Evolutionary conservation across 257 asterid species (phyloP).

Genomic region (Voacanga thouarsii): DNA sequence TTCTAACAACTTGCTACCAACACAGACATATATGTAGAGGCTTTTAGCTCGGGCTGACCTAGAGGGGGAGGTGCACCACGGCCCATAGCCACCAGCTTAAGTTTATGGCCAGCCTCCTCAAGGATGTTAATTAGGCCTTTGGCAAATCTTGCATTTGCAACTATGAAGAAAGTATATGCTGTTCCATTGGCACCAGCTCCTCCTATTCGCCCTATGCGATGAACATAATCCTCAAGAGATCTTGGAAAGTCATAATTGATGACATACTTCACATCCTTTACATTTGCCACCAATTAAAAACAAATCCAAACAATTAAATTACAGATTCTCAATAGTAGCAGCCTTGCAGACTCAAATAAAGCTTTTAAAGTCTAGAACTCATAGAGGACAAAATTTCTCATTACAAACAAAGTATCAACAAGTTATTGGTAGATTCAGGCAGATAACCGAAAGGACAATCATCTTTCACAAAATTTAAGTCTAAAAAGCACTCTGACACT

Average conservation of each 20-base stretch:
- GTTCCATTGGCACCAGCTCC: conserved; percentile 99
- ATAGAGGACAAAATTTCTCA: background rate
- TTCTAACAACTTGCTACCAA: background rate
- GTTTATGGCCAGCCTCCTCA: conserved; percentile 94
- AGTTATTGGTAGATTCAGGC: background rate
- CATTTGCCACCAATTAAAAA: conserved; percentile 55
- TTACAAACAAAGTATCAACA: background rate
- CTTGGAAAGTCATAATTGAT: conserved; percentile 98
- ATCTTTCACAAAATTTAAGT: background rate
- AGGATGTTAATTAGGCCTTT: conserved; percentile 86
- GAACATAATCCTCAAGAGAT: conserved; percentile 96
- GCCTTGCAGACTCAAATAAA: background rate
- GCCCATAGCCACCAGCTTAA: conserved; percentile 82
- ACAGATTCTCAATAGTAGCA: background rate
- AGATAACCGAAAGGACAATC: background rate
- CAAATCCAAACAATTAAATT: background rate
- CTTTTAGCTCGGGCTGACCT: conserved; percentile 42
- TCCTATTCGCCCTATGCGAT: conserved; percentile 97
- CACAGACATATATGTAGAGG: background rate
- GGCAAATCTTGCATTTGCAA: conserved; percentile 90
- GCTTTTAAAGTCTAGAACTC: background rate
- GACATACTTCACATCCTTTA: conserved; percentile 93
- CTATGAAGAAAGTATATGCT: conserved; percentile 92
- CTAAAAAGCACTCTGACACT: background rate
- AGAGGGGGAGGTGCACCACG: conserved; percentile 98